phyloP scores from a whole-genome alignment of 2,329 filamentous ascomycete genomes.

The Colletotrichum musae region DNA sequence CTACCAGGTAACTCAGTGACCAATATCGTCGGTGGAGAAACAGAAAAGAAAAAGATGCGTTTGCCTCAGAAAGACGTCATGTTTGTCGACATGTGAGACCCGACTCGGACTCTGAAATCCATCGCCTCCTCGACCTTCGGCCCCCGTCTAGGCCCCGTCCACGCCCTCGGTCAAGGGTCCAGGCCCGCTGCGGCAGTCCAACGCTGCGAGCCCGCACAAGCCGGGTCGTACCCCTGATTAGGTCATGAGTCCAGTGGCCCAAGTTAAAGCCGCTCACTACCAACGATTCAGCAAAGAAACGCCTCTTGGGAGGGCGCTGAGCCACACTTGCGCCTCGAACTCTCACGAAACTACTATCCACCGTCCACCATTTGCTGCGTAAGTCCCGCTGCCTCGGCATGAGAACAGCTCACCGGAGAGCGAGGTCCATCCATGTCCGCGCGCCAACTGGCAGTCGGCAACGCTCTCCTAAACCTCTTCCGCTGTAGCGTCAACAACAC shows the following conservation, averaged over 20 bases:
- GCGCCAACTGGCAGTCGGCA: constrained; percentile 29
- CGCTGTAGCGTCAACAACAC: no score
- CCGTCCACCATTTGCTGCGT: background rate
- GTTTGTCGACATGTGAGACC: background rate
- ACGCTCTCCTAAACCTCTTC: background rate
- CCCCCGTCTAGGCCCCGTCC: background rate
- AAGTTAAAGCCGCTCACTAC: background rate
- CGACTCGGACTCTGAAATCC: constrained; percentile 2
- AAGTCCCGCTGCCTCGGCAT: background rate
- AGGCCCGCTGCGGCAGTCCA: background rate
- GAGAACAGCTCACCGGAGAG: constrained; percentile 5
- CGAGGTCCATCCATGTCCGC: constrained; percentile 7
- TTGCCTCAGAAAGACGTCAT: background rate
- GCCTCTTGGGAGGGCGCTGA: background rate
- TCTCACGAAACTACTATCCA: background rate
- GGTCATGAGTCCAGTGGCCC: no score
- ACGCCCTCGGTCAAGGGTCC: background rate
- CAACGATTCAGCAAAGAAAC: background rate
- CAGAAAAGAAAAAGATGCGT: background rate
- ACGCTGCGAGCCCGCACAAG: background rate
- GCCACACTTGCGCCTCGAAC: constrained; percentile 30
- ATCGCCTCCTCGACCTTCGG: background rate
- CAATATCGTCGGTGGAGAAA: background rate
- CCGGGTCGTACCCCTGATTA: background rate
- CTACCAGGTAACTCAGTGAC: background rate